A percentile compares a stretch with the other conserved stretches of the same genome.
Conservation (phyloP, 176 grass and related monocot genomes). For the Oryza meyeriana region DNA sequence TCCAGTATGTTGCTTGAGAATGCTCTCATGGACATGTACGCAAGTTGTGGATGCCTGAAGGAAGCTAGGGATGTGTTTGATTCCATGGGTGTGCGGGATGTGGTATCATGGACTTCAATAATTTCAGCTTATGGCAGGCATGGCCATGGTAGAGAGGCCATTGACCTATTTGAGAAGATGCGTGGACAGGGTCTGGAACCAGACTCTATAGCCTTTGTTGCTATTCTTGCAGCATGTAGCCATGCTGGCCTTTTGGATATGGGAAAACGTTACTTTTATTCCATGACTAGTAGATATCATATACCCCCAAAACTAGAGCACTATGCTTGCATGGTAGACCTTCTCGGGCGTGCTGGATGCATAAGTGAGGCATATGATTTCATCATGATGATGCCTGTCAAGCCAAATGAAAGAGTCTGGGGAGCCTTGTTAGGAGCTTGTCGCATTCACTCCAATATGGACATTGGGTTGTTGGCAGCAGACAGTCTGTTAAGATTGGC, state of each 20-base stretch:
- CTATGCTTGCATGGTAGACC: constrained; percentile 77
- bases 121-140: constrained; percentile 73
- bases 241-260: constrained; percentile 59
- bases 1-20: constrained; percentile 82
- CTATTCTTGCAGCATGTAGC: constrained; percentile 72
- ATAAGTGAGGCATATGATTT: constrained; percentile 70
- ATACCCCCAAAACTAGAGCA: constrained; percentile 59
- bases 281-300: constrained; percentile 57
- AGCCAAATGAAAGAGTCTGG: constrained; percentile 77
- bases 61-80: constrained; percentile 71
- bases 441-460: constrained; percentile 75
- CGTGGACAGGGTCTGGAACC: constrained; percentile 43
- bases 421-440: constrained; percentile 71
- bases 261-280: constrained; percentile 56
- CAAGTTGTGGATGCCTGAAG: constrained; percentile 68
- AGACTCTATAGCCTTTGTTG: constrained; percentile 66
- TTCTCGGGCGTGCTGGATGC: constrained; percentile 62
- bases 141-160: constrained; percentile 55
- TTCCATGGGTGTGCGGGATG: constrained; percentile 45
- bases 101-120: constrained; percentile 77
- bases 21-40: constrained; percentile 76
- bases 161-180: constrained; percentile 73
- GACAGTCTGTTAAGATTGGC: constrained; percentile 72
- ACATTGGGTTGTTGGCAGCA: constrained; percentile 62
- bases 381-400: constrained; percentile 56